Evolutionary conservation across 202 grass and related monocot genomes (phyloP).

Genomic region (Eragrostis tef): DNA sequence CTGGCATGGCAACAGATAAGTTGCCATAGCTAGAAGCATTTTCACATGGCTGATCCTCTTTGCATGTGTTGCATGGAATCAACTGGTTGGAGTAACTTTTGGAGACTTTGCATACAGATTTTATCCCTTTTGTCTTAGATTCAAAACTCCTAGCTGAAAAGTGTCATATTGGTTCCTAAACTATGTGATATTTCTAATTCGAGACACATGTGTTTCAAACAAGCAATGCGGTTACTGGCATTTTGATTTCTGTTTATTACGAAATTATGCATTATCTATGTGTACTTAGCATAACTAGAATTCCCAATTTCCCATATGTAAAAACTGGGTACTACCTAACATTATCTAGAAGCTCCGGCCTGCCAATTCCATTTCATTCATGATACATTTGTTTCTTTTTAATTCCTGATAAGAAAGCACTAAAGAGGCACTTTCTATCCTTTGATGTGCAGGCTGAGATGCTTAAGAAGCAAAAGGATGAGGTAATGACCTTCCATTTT

Average conservation of each 20-base stretch:
- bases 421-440: not conserved
- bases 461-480: slow-evolving; percentile 76
- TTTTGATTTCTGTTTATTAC: not conserved
- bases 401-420: not conserved
- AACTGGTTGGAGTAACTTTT: not conserved
- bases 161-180: not conserved
- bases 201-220: slow-evolving; percentile 22
- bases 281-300: not conserved
- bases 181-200: slow-evolving; percentile 15
- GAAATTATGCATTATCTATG: not conserved
- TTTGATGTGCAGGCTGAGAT: slow-evolving; percentile 72
- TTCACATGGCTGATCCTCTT: not conserved
- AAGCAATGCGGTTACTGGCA: slow-evolving; percentile 15
- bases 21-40: not conserved
- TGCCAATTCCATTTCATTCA: not conserved
- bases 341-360: not conserved
- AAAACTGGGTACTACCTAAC: not conserved
- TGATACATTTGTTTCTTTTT: slow-evolving; percentile 27
- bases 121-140: slow-evolving; percentile 18
- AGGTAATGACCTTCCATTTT: slow-evolving; percentile 59
- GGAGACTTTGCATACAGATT: slow-evolving; percentile 10
- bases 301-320: slow-evolving; percentile 13
- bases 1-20: not conserved
- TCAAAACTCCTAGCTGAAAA: not conserved
- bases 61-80: slow-evolving; percentile 20